Percentiles rank a stretch among this genome's conserved stretches.
phyloP scores from a whole-genome alignment of 2,329 filamentous ascomycete species.

The Orbilia quercus region DNA sequence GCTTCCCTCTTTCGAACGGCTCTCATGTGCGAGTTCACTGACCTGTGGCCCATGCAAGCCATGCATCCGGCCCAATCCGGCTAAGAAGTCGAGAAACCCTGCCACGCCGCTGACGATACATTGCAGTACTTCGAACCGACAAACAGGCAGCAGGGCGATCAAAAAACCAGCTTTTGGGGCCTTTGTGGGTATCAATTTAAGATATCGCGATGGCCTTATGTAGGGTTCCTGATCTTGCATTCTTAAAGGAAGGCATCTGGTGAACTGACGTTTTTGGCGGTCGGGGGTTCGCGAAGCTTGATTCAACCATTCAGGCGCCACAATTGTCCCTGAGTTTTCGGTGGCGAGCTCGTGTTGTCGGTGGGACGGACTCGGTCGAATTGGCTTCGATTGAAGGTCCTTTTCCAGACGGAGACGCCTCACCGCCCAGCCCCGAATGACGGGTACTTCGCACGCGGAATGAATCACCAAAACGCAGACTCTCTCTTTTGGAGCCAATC shows the following conservation, averaged over 20 bases:
- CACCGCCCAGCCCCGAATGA: constrained; percentile 8
- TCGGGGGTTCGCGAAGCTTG: constrained; percentile 4
- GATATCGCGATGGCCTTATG: constrained; percentile 36
- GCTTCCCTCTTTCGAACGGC: constrained; percentile 8
- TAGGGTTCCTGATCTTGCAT: constrained; percentile 36
- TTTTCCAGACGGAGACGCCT: constrained; percentile 34
- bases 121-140: constrained; percentile 14
- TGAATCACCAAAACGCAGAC: no score
- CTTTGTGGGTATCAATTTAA: constrained; percentile 1
- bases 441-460: no score
- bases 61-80: constrained; percentile 43
- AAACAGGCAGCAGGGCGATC: constrained; percentile 3
- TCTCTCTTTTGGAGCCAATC: no score
- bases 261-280: constrained; percentile 6
- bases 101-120: constrained; percentile 45
- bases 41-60: no score
- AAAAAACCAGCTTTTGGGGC: constrained; percentile 39
- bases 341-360: neutral
- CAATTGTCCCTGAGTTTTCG: constrained; percentile 12
- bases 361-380: constrained; percentile 8
- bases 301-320: constrained; percentile 19
- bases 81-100: constrained; percentile 42
- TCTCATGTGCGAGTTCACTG: constrained; percentile 4
- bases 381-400: constrained; percentile 14
- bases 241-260: constrained; percentile 17